Evolutionary conservation across 345 rosid genomes (phyloP), one percentile per base, ranked within the genome.

Genomic region (Arabis hirsuta): DNA sequence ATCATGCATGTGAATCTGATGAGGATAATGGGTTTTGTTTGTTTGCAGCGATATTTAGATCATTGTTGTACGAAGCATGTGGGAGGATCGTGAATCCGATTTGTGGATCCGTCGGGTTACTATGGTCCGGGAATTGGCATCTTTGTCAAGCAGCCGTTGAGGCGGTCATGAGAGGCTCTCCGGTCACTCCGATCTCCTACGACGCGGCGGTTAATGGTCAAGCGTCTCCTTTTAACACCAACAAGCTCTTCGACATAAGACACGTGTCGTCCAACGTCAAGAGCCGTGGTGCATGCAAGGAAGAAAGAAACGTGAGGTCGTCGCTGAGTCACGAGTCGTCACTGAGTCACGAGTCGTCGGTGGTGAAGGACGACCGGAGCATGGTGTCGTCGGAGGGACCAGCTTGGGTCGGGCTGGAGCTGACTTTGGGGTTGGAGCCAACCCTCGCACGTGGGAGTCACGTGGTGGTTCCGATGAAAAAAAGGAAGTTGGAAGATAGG

Each of bases 51-150:
- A 87, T 96, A 69, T 96, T 92, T 76, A 83, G 98, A 79, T 96
- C 99, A 3, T 84, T 96, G 87, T 71, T 96, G 36, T 92, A 92
- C 44, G 99, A 96, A 83, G 99, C 99, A 13, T 96, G 99, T 34
- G 99, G 99, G 14, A 79, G 99, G 76, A 88, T 96, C 13, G 89
- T 96, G 76, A 90, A 96, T 81, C 99, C 99, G 42, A 92, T 96
- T 31, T 90, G 88, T 36, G 99, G 99, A 14, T 96, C 99, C 12
- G 97, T 90, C 2, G 99, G 99, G 8, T 71, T 96, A 79, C 68
- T 96, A 56, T 88, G 92, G 94, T 90, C 98, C 0, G 98, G 98
- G 9, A 85, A 87, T 69, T 96, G 99, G 99, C 91, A 86, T 43
- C 96, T 90, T 43, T 96, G 99, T 74, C 97, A 96, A 71, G 86